Evolutionary conservation across 75 land plant species (phyloP).

Genomic region (Isoetes taiwanensis): DNA sequence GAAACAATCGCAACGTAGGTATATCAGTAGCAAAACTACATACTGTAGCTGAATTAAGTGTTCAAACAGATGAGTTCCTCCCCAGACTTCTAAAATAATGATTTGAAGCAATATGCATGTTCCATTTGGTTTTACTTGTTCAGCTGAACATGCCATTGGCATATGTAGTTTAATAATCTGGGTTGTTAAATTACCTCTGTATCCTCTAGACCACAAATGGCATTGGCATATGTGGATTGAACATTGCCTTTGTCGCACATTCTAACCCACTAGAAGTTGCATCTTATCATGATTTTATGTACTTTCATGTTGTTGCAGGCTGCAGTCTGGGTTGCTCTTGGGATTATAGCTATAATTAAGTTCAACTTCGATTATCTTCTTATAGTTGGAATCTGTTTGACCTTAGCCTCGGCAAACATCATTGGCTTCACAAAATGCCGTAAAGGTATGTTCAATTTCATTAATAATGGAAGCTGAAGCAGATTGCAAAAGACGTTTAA

Average conservation of each 20-base stretch:
- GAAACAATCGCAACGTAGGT: no score
- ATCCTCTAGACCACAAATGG: no score
- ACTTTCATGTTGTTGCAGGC: conserved; percentile 4
- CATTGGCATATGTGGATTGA: no score
- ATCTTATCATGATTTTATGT: not conserved
- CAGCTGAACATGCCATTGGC: no score
- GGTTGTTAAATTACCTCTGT: no score
- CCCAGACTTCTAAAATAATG: no score
- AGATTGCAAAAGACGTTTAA: not conserved
- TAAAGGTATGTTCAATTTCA: conserved; percentile 9
- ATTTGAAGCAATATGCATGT: no score
- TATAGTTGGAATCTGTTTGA: conserved; percentile 10
- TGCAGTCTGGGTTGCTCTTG: conserved; percentile 19
- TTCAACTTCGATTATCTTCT: conserved; percentile 21
- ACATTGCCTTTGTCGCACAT: not conserved
- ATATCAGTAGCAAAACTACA: no score
- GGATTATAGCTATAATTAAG: conserved; percentile 15
- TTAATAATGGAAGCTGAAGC: not conserved
- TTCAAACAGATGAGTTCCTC: no score
- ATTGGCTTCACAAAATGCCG: conserved; percentile 22
- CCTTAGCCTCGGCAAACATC: conserved; percentile 13
- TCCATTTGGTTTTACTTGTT: no score
- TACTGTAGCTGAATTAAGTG: no score
- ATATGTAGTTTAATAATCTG: no score
- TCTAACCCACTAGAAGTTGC: not conserved